phyloP scores from a whole-genome alignment of 177 flowering plant genomes.

The Vitis hybrid region DNA sequence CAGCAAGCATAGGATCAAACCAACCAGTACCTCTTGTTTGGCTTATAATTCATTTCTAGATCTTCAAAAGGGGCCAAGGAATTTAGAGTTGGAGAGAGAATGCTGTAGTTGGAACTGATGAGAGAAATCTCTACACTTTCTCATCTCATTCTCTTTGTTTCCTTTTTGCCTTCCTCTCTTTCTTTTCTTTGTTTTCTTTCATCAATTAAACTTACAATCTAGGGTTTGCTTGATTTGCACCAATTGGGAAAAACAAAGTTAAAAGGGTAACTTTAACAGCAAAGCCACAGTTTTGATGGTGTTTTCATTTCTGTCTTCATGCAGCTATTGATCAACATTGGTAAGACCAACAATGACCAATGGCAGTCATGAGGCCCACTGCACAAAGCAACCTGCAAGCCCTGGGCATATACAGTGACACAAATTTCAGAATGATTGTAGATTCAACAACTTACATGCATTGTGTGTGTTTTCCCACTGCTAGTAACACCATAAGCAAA shows the following conservation, averaged over 20 bases:
- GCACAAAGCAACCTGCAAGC: not conserved
- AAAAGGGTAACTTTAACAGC: not conserved
- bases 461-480: slow-evolving; percentile 76
- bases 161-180: too few relatives aligned
- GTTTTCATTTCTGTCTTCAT: not conserved
- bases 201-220: too few relatives aligned
- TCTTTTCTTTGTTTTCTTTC: too few relatives aligned
- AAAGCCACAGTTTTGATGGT: not conserved
- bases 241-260: not conserved
- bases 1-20: too few relatives aligned
- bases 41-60: too few relatives aligned
- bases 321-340: not conserved
- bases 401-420: not conserved
- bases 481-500: slow-evolving; percentile 83
- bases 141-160: too few relatives aligned
- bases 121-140: too few relatives aligned
- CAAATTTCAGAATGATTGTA: not conserved
- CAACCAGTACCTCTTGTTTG: too few relatives aligned
- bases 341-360: not conserved
- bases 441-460: slow-evolving; percentile 54
- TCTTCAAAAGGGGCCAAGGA: too few relatives aligned
- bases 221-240: too few relatives aligned
- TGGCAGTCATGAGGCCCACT: not conserved
- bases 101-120: too few relatives aligned
- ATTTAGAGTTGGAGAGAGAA: too few relatives aligned